Evolutionary conservation across 176 grass and related monocot genomes (phyloP), one percentile per base, ranked within the genome.

Genomic region (Rhynchospora tenuis): DNA sequence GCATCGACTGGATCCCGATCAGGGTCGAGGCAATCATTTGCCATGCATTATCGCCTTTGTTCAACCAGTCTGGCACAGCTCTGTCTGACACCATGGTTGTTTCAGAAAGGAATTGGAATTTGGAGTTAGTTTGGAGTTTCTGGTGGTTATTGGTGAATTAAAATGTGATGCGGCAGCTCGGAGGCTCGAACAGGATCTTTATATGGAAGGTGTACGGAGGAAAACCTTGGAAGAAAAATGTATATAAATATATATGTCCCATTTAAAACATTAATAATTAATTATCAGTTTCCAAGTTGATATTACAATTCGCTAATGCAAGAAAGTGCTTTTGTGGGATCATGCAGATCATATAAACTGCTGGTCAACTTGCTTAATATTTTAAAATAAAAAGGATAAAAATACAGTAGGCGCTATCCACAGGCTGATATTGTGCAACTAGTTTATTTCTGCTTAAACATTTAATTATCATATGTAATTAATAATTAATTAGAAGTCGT

Each of bases 1-100:
- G 90, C 93, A 90, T 90, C 23, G 90, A 87, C 84, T 95, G 93
- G 48, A 92, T 29, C 2, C 93, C 93, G 0, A 93, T 89, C 83
- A 93, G 84, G 60, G 93, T 93, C 12, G 93, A 85, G 42, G 89
- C 79, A 10, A 80, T 81, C 60, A 96, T 42, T 86, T 97, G 94
- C 94, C 94, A 93, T 29, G 91, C 91, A 45, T 91, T 97, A 89
- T 93, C 93, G 17, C 93, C 93, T 45, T 90, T 93, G 93, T 91
- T 91, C 73, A 97, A 90, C 93, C 93, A 97, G 9, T 80, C 85
- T 19, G 93, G 88, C 33, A 89, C 86, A 0, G 64, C 71, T 19
- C 65, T 79, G 2, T 81, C 54, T 44, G n/a, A 71, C 7, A 80
- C 47, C 90, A 87, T 85, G 83, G 45, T 29, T 59, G 43, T 50